Evolutionary conservation across 306 rosid genomes (phyloP).

Genomic region (Lathyrus aphaca): DNA sequence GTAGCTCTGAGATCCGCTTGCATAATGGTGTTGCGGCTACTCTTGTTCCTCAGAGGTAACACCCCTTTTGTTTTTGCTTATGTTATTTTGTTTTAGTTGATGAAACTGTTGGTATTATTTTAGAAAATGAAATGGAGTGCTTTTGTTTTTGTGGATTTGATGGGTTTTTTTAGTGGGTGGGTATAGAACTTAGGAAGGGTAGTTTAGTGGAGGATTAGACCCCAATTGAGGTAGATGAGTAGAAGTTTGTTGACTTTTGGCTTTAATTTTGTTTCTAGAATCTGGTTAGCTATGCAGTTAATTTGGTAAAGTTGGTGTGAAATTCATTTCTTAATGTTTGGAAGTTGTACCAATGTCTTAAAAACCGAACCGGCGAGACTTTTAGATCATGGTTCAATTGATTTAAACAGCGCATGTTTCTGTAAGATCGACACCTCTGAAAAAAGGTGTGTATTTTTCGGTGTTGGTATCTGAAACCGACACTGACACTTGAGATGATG

Average conservation of each 20-base stretch:
- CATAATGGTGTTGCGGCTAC: conserved; percentile 70
- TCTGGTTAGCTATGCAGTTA: conserved; percentile 18
- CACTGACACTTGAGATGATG: too few species aligned
- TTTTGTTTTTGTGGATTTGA: background rate
- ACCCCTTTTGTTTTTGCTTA: conserved; percentile 8
- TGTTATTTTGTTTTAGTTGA: conserved; percentile 14
- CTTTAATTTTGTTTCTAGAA: conserved; percentile 31
- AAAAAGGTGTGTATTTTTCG: too few species aligned
- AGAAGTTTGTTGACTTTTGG: conserved; percentile 11
- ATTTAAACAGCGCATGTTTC: too few species aligned
- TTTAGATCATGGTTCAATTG: background rate
- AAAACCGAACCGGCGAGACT: background rate
- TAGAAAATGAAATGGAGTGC: background rate
- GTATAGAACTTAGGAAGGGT: conserved; percentile 4
- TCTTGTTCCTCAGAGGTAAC: conserved; percentile 49
- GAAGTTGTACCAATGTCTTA: conserved; percentile 14
- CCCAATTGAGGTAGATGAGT: background rate
- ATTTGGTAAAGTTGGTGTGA: conserved; percentile 22
- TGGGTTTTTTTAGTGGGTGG: background rate
- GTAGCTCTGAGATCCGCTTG: conserved; percentile 80
- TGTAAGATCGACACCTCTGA: too few species aligned
- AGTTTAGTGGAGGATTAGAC: conserved; percentile 11
- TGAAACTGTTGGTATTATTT: background rate
- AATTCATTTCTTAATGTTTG: conserved; percentile 17
- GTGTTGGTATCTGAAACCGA: too few species aligned